phyloP scores from a whole-genome alignment of 805 yeast species.

The Yarrowia yakushimensis region DNA sequence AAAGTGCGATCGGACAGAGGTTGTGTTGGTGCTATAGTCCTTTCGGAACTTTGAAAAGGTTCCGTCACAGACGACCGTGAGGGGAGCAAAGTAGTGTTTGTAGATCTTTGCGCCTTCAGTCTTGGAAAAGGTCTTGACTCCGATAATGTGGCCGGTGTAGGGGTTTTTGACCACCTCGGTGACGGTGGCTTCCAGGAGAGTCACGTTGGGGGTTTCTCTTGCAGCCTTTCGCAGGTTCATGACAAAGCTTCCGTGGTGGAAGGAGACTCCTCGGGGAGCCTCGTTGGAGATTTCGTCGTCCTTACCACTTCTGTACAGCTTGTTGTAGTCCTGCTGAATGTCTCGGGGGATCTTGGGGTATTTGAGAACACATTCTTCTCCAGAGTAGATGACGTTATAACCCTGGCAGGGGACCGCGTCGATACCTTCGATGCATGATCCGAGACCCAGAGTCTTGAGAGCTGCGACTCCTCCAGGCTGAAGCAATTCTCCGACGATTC shows the following conservation, averaged over 20 bases:
- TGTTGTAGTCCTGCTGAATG: slow-evolving; percentile 20
- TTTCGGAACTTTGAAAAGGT: slow-evolving; percentile 89
- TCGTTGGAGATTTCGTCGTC: slow-evolving; percentile 37
- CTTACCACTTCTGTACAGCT: slow-evolving; percentile 24
- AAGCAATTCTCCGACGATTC: slow-evolving; percentile 95
- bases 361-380: slow-evolving; percentile 54
- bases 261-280: slow-evolving; percentile 61
- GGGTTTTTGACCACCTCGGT: slow-evolving; percentile 57
- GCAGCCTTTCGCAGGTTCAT: slow-evolving; percentile 72
- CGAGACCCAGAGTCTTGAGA: slow-evolving; percentile 76
- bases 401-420: slow-evolving; percentile 78
- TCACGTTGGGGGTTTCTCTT: slow-evolving; percentile 64
- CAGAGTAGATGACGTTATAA: slow-evolving; percentile 69
- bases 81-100: slow-evolving; percentile 50
- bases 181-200: slow-evolving; percentile 81
- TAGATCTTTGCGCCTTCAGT: slow-evolving; percentile 37
- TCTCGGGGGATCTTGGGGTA: slow-evolving; percentile 49
- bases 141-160: slow-evolving; percentile 56
- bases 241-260: slow-evolving; percentile 89
- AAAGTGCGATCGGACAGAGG: slow-evolving; percentile 76
- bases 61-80: slow-evolving; percentile 86
- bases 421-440: slow-evolving; percentile 64
- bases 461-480: slow-evolving; percentile 97
- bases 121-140: slow-evolving; percentile 47
- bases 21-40: slow-evolving; percentile 59